Evolutionary conservation across 768 basidiomycete species (phyloP), one percentile per base, ranked within the genome.

Genomic region (Hypholoma sublateritium): DNA sequence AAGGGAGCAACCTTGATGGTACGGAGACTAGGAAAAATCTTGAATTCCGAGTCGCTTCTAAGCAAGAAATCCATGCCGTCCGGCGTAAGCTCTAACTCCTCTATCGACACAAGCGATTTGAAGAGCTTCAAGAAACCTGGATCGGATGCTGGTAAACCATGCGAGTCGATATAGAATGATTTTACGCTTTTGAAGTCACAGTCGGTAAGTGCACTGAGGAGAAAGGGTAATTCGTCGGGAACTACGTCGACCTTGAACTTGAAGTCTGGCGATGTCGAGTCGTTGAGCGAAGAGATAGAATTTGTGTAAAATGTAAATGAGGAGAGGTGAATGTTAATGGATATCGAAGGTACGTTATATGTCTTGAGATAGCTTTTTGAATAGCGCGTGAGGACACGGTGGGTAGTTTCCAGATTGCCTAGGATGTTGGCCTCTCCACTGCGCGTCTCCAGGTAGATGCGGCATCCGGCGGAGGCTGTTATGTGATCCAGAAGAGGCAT

Each of bases 291-390:
- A 16, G 43, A 19, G 13, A 53, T 36, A 22, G 53, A 45, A 12
- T 53, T 53, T 2, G 53, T 45, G 32, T 25, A 53, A 35, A 53
- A 53, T 3, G 53, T 53, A 22, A 53, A 53, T 34, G 53, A 53
- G 8, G 53, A 53, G 5, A 37, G 43, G n/a, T 34, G 42, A 4
- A 36, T 45, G 17, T 35, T 53, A 32, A 53, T 53, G 11, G 53
- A 44, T 5, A 53, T 12, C 19, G 53, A 19, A 34, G 53, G 32
- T 0, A 22, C 35, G 34, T 3, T 6, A 39, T 45, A 19, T 0
- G 28, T 22, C 19, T 53, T 21, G 11, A 45, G 16, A 6, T 53
- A 53, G 21, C 14, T 45, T 32, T 43, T 43, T 17, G 53, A 28
- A 19, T 53, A 53, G 7, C 53, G 34, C 11, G 24, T 42, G 1